Percentiles rank a stretch among this genome's conserved stretches.
phyloP scores from a whole-genome alignment of 192 early-diverging fungal species.

The Chytriomyces sp. region DNA sequence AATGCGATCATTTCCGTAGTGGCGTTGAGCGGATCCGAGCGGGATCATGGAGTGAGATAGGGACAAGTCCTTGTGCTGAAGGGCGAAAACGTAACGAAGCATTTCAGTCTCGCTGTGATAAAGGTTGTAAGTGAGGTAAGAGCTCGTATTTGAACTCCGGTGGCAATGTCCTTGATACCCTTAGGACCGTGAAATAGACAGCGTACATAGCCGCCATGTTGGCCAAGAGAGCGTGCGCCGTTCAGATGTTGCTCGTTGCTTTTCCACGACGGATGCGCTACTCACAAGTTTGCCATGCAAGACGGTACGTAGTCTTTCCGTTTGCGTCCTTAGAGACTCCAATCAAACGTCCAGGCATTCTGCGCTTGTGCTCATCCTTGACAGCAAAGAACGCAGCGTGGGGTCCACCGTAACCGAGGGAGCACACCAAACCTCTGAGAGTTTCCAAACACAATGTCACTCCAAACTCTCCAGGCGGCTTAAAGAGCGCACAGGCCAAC shows the following conservation, averaged over 20 bases:
- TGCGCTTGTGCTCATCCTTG: conserved; percentile 87
- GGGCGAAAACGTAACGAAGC: conserved; percentile 92
- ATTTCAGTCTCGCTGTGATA: conserved; percentile 99
- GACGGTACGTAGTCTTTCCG: conserved; percentile 88
- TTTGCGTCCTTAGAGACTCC: conserved; percentile 92
- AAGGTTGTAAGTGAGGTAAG: conserved; percentile 68
- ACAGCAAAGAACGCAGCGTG: conserved; percentile 99
- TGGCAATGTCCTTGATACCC: conserved; percentile 86
- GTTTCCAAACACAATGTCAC: conserved; percentile 98
- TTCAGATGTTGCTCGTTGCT: conserved; percentile 99
- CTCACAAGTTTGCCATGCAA: conserved; percentile 95
- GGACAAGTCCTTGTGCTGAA: conserved; percentile 98
- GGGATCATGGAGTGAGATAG: conserved; percentile 99
- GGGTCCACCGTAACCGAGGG: conserved; percentile 97
- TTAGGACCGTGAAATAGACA: conserved; percentile 97
- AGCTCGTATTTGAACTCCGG: conserved; percentile 77
- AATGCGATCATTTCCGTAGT: conserved; percentile 98
- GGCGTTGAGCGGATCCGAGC: conserved; percentile 95
- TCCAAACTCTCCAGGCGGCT: conserved; percentile 93
- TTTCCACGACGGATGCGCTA: conserved; percentile 99
- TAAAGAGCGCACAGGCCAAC: conserved; percentile 86
- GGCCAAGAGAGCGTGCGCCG: conserved; percentile 96
- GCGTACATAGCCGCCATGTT: conserved; percentile 99
- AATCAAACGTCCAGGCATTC: conserved; percentile 94
- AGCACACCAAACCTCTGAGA: conserved; percentile 96